Conservation (phyloP, 225 moss, liverwort and hornwort genomes). For the Pseudoscleropodium purum region DNA sequence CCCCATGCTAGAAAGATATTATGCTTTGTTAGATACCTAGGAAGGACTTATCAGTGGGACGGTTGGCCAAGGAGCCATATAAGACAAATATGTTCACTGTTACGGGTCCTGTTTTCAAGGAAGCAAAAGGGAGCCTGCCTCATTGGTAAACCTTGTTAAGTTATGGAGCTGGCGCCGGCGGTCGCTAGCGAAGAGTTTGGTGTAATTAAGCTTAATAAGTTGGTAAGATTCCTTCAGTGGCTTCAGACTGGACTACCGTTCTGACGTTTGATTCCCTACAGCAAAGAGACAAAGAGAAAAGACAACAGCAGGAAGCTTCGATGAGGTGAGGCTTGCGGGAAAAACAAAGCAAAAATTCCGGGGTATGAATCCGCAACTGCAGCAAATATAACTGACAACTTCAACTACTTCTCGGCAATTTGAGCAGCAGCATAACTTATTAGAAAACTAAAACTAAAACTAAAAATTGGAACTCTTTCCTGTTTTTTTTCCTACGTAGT, state of each 20-base stretch:
- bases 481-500: no score
- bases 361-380: not conserved
- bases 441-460: no score
- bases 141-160: not conserved
- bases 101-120: not conserved
- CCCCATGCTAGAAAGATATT: not conserved
- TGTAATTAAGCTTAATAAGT: no score
- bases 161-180: no score
- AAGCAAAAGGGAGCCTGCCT: not conserved
- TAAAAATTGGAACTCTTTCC: no score
- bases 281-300: not conserved
- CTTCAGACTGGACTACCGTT: not conserved
- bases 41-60: not conserved
- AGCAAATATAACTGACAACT: not conserved
- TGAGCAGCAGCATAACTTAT: not conserved
- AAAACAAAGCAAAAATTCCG: not conserved
- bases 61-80: not conserved
- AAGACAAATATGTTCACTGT: not conserved
- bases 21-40: not conserved
- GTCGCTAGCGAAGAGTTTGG: no score
- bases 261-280: not conserved
- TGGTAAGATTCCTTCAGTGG: not conserved
- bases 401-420: not conserved
- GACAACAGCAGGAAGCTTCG: not conserved
- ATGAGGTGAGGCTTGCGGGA: not conserved